Percentiles rank a stretch among this genome's conserved stretches.
Evolutionary conservation across 1,284 basidiomycete species (phyloP).

Genomic region (Cryptococcus hybrid): DNA sequence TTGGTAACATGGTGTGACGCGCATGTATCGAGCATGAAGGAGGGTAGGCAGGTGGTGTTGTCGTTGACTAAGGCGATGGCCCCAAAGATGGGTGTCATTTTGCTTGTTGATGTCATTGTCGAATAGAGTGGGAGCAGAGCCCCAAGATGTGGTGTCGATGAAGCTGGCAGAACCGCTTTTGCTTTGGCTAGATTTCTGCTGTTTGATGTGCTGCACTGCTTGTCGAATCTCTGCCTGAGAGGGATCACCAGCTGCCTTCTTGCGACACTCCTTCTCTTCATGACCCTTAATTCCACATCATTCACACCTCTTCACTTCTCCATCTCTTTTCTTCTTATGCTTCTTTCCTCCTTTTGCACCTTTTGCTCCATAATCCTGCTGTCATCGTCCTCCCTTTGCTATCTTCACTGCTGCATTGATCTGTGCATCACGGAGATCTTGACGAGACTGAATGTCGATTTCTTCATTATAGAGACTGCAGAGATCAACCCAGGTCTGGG

Average conservation of each 20-base stretch:
- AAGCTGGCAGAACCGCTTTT: too few relatives aligned
- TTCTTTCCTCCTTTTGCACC: too few relatives aligned
- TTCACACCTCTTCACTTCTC: background rate
- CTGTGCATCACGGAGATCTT: too few relatives aligned
- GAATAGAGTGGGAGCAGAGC: too few relatives aligned
- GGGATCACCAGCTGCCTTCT: background rate
- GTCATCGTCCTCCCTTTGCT: background rate
- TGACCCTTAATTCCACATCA: background rate
- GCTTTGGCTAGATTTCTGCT: background rate
- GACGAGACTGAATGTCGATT: too few relatives aligned
- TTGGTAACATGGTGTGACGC: background rate
- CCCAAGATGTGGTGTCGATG: too few relatives aligned
- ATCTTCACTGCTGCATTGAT: too few relatives aligned
- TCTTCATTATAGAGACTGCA: too few relatives aligned
- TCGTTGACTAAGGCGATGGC: background rate
- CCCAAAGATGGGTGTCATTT: background rate
- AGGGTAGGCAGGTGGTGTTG: background rate
- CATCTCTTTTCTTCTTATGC: background rate
- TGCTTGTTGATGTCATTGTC: background rate
- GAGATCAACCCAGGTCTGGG: too few relatives aligned
- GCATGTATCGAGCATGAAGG: background rate
- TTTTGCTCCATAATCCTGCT: background rate
- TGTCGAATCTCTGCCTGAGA: background rate
- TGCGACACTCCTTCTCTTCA: background rate
- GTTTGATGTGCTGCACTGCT: background rate